Evolutionary conservation across 2,329 filamentous ascomycete species (phyloP).

Genomic region (Cladophialophora carrionii): DNA sequence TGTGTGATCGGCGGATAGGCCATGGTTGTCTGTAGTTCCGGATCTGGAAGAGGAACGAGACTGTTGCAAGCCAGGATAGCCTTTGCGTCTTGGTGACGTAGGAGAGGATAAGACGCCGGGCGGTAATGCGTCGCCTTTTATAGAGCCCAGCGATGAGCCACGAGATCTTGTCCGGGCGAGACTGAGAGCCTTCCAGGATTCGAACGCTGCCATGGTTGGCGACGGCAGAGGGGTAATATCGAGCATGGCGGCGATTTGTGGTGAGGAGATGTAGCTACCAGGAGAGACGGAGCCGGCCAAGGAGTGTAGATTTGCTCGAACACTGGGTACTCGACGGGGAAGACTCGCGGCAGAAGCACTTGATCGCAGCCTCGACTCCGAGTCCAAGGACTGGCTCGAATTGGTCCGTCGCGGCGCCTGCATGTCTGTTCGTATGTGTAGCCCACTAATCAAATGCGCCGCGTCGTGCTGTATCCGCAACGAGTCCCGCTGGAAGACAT

Average conservation of each 20-base stretch:
- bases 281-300: constrained; percentile 56
- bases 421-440: constrained; percentile 38
- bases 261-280: constrained; percentile 71
- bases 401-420: constrained; percentile 23
- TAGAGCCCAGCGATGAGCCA: constrained; percentile 48
- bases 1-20: constrained; percentile 39
- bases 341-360: constrained; percentile 50
- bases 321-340: constrained; percentile 50
- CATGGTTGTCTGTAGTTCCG: constrained; percentile 30
- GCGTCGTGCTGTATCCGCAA: constrained; percentile 27
- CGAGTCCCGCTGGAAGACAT: constrained; percentile 10
- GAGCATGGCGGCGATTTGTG: constrained; percentile 73
- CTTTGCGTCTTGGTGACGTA: constrained; percentile 41
- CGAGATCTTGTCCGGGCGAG: constrained; percentile 51
- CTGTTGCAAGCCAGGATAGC: constrained; percentile 50
- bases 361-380: constrained; percentile 45
- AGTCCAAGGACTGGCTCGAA: constrained; percentile 33
- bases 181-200: constrained; percentile 63
- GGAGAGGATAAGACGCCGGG: constrained; percentile 25
- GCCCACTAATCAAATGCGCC: constrained; percentile 32
- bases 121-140: constrained; percentile 39
- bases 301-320: constrained; percentile 48
- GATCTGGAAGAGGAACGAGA: constrained; percentile 24
- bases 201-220: constrained; percentile 70
- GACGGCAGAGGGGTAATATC: constrained; percentile 80